Evolutionary conservation across 2,329 filamentous ascomycete species (phyloP), one percentile per base, ranked within the genome.

Genomic region (Aureobasidium sp.): DNA sequence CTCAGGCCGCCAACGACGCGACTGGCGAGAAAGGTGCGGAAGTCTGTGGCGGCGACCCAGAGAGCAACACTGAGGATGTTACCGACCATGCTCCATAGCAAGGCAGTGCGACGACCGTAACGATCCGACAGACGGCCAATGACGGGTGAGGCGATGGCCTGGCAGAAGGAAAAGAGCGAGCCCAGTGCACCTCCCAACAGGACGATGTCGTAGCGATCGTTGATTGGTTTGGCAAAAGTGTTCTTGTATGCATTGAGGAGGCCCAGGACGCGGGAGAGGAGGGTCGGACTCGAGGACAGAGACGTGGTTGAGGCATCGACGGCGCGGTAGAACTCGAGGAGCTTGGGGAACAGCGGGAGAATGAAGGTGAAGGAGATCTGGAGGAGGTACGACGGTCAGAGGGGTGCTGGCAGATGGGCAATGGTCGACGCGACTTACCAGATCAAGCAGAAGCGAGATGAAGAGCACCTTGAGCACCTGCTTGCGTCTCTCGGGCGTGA

Each of bases 281-380:
- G 77, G 1, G 90, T 91, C 16, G 60, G 61, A 21, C 44, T 49
- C 16, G 60, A 53, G 62, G 78, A 75, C 3, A 82, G 77, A 39
- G 77, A 72, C 66, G 77, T 70, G 29, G 80, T 77, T 25, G 68
- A 64, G 44, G 83, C 82, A 76, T 97, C 92, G 75, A 86, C 85
- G 72, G 90, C 87, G 76, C 91, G 90, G 79, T 97, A 99, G 83
- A 97, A 97, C 69, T 95, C 89, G 75, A 97, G 88, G 48, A 99
- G 87, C 63, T 91, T 92, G 8, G 92, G 94, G 73, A 97, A 99
- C 39, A 99, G 85, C 0, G 94, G 94, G 9, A 99, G 87, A 72
- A 97, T 97, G 73, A 99, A 97, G 36, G 94, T 99, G 75, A 99
- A 99, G 61, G 93, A 97, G 70, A 97, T 90, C 93, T 97, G 65